phyloP scores from a whole-genome alignment of 106 monocot genomes.

The Phalaenopsis aphrodite region DNA sequence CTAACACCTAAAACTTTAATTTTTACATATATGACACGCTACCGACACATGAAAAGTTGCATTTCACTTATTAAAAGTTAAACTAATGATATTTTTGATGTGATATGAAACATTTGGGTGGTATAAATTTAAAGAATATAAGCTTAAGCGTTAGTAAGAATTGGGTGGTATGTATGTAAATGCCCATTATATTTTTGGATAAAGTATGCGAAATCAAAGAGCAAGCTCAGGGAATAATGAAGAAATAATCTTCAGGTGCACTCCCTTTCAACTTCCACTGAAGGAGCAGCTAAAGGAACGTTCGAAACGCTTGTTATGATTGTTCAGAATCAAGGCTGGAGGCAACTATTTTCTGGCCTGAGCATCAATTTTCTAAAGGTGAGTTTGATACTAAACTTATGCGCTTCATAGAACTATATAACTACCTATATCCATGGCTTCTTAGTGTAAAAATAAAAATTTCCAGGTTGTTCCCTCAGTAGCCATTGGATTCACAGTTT shows the following conservation, averaged over 20 bases:
- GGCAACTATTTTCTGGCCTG: slow-evolving; percentile 77
- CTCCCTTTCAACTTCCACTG: slow-evolving; percentile 28
- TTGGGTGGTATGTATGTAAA: no score
- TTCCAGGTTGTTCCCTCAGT: slow-evolving; percentile 85
- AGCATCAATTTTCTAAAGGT: slow-evolving; percentile 96
- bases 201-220: neutral
- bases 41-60: no score
- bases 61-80: no score
- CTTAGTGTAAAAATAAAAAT: neutral
- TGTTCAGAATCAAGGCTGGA: slow-evolving; percentile 64
- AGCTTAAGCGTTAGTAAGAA: no score
- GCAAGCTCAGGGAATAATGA: neutral
- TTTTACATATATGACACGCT: no score
- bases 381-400: neutral
- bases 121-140: no score
- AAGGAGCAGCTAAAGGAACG: slow-evolving; percentile 41
- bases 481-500: slow-evolving; percentile 90
- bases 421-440: no score
- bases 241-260: slow-evolving; percentile 48
- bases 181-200: neutral
- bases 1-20: no score
- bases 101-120: no score
- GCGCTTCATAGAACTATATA: no score
- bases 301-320: slow-evolving; percentile 50
- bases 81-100: no score